phyloP scores from a whole-genome alignment of 2,329 filamentous ascomycete species.

The Talaromyces piceae region DNA sequence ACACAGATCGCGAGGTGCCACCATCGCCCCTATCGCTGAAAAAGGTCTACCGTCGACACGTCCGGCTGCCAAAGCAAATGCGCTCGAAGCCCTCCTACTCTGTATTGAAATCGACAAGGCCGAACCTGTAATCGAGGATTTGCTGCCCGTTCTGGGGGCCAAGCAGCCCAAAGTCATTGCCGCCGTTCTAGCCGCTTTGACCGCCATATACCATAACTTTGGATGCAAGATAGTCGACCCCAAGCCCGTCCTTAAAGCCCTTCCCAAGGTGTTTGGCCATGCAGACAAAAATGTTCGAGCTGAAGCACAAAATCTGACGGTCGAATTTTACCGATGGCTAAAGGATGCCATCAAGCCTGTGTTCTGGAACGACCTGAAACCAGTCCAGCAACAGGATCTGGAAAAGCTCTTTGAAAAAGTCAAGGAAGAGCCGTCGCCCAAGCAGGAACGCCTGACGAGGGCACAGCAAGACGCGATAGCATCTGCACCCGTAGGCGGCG shows the following conservation, averaged over 20 bases:
- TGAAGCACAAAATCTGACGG: conserved; percentile 81
- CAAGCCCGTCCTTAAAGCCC: conserved; percentile 76
- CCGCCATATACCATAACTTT: conserved; percentile 83
- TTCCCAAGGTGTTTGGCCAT: conserved; percentile 89
- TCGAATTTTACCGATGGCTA: conserved; percentile 95
- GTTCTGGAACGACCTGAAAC: conserved; percentile 93
- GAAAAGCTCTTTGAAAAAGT: conserved; percentile 92
- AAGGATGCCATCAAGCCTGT: conserved; percentile 97
- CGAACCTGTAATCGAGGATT: conserved; percentile 79
- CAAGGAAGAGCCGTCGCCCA: conserved; percentile 77
- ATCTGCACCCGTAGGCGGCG: conserved; percentile 55
- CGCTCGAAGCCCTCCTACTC: conserved; percentile 77
- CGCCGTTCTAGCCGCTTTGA: conserved; percentile 66
- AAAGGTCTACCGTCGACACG: conserved; percentile 85
- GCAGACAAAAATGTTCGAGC: conserved; percentile 97
- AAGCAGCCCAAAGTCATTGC: conserved; percentile 88
- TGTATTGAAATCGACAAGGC: conserved; percentile 85
- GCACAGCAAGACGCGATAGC: conserved; percentile 82
- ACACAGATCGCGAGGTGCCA: conserved; percentile 61
- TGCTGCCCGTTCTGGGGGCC: conserved; percentile 72
- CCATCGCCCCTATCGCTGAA: conserved; percentile 74
- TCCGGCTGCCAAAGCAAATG: conserved; percentile 78
- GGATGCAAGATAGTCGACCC: conserved; percentile 92
- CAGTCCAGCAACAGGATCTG: conserved; percentile 87
- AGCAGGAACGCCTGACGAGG: conserved; percentile 80